phyloP scores from a whole-genome alignment of 768 basidiomycete genomes.

The Heimioporus sp. region DNA sequence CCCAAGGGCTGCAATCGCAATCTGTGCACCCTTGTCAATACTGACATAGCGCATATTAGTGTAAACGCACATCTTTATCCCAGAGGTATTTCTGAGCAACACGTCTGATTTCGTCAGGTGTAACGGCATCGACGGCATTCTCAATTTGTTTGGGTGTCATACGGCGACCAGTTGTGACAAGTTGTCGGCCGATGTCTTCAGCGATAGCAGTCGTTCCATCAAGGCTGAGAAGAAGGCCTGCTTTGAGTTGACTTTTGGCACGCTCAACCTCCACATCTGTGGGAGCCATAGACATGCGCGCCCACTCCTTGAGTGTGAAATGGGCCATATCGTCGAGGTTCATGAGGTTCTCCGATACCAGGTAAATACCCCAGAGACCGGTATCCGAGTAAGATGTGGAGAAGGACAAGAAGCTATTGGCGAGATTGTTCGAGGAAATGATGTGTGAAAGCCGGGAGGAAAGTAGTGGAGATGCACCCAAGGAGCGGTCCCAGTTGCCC shows the following conservation, averaged over 20 bases:
- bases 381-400: constrained; percentile 98
- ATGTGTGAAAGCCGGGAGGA: constrained; percentile 91
- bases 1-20: constrained; percentile 87
- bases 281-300: constrained; percentile 88
- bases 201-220: constrained; percentile 97
- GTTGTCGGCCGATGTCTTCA: constrained; percentile 97
- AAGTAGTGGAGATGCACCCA: constrained; percentile 86
- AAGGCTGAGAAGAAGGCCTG: constrained; percentile 81
- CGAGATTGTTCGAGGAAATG: constrained; percentile 90
- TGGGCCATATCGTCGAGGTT: constrained; percentile 93
- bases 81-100: constrained; percentile 96
- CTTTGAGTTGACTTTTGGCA: constrained; percentile 98
- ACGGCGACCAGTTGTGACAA: constrained; percentile 90
- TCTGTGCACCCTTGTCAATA: constrained; percentile 36
- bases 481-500: constrained; percentile 98
- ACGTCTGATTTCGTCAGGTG: constrained; percentile 84
- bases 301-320: constrained; percentile 95
- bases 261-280: constrained; percentile 89
- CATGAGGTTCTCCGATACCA: constrained; percentile 90
- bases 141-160: constrained; percentile 94
- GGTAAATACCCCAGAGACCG: constrained; percentile 98
- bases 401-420: constrained; percentile 99
- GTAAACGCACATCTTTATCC: constrained; percentile 83
- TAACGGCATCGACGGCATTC: constrained; percentile 86
- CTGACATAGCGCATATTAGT: constrained; percentile 10